Conservation (phyloP, 1,284 basidiomycete genomes). For the Boletus mariae region DNA sequence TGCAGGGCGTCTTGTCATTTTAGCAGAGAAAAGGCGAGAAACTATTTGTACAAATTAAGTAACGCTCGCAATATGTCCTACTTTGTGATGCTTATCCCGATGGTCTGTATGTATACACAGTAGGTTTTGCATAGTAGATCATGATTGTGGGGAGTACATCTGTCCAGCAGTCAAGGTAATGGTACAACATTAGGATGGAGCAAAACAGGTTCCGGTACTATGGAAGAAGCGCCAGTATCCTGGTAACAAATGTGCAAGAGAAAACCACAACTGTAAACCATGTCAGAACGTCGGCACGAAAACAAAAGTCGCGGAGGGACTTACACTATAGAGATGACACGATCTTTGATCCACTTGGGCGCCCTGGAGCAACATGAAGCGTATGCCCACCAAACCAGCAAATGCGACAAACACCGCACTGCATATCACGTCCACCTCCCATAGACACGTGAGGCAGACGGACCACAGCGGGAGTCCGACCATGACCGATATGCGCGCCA, state of each 20-base stretch:
- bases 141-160: constrained; percentile 1
- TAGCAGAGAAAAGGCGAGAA: neutral
- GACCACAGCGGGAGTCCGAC: constrained; percentile 31
- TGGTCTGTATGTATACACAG: constrained; percentile 11
- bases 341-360: constrained; percentile 30
- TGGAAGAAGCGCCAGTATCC: constrained; percentile 32
- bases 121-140: neutral
- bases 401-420: constrained; percentile 30
- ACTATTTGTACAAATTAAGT: neutral
- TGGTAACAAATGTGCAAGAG: constrained; percentile 31
- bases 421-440: constrained; percentile 25
- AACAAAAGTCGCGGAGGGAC: neutral
- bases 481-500: constrained; percentile 30
- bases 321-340: constrained; percentile 35
- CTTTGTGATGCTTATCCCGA: neutral
- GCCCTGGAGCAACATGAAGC: constrained; percentile 26
- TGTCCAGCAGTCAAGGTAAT: constrained; percentile 8
- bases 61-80: neutral
- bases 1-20: neutral
- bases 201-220: constrained; percentile 11
- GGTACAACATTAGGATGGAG: constrained; percentile 5
- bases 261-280: constrained; percentile 28
- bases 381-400: constrained; percentile 27
- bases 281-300: neutral
- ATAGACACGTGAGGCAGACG: constrained; percentile 26